These are phyloP conservation scores for Coemansia sp. DNA, from an alignment of 192 early-diverging fungal genomes.

Conservation along the genomic window DNA sequence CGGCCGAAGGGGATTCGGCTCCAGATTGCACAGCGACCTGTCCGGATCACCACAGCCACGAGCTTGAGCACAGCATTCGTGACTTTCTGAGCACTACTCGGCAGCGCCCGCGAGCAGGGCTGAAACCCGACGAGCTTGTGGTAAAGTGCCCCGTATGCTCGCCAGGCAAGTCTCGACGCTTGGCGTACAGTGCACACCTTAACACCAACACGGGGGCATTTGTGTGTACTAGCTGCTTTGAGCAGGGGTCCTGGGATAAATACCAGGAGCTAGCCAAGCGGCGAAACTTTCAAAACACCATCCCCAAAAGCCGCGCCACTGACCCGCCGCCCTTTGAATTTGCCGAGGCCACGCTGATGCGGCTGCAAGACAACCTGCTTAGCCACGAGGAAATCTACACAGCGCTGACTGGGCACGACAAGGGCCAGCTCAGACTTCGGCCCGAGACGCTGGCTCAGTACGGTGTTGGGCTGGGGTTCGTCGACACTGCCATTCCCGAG, in stretches of 20 bases:
- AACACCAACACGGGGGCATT: conserved; percentile 55
- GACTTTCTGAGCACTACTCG: conserved; percentile 42
- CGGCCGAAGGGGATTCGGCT: background rate
- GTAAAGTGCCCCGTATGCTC: conserved; percentile 55
- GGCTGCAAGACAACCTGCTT: conserved; percentile 30
- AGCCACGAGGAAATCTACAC: conserved; percentile 35
- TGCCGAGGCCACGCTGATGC: conserved; percentile 23
- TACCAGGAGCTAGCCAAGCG: conserved; percentile 53
- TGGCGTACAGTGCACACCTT: conserved; percentile 58
- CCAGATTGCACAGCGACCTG: background rate
- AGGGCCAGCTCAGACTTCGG: conserved; percentile 32
- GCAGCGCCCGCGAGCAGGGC: conserved; percentile 49
- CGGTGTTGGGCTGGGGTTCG: conserved; percentile 56
- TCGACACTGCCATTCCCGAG: conserved; percentile 24
- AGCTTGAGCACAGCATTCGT: conserved; percentile 37
- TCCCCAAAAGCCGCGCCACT: conserved; percentile 14
- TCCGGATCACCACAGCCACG: background rate
- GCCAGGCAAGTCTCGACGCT: conserved; percentile 51
- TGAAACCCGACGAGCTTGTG: conserved; percentile 50
- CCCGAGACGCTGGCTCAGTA: conserved; percentile 42
- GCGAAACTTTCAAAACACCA: conserved; percentile 44
- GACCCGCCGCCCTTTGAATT: conserved; percentile 41
- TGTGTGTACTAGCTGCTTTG: conserved; percentile 58
- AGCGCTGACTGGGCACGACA: conserved; percentile 43
- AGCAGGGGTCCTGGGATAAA: conserved; percentile 59